Base-by-base conservation (phyloP, 2,329 filamentous ascomycete species). In the Fusarium sp. region DNA sequence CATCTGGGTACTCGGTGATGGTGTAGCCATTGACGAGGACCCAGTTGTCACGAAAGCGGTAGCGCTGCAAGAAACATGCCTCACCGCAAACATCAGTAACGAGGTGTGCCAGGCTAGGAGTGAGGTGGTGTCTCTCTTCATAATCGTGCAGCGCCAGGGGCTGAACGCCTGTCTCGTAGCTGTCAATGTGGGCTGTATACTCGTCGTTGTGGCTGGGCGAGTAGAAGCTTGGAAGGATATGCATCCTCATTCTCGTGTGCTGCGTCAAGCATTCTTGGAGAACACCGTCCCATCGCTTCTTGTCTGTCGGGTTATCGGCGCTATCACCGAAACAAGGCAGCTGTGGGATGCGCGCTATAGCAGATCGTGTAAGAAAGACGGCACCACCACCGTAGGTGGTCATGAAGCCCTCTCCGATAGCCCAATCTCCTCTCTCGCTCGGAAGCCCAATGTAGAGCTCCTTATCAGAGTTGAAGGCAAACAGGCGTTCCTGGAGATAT, bases 21-120 rank as follows among this genome's bases (percentile, higher is more conserved):
- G 85, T 84, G 74, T 85, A 81, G 6, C 86, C 86, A 69, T 87
- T 87, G 50, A 86, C 83, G 6, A 88, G 80, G 5, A 87, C 80
- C 86, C 86, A 88, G 74, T 83, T 81, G 74, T 86, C 85, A 42
- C 77, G 79, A 76, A 87, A 87, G 35, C 80, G 76, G 69, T 85
- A 87, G 8, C 85, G 83, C 74, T 87, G 85, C 71, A 87, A 81
- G 75, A 86, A 87, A 73, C 85, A 87, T 13, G 81, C 79, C 63
- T 86, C 85, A 22, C 86, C 86, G 71, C 85, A 86, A 10, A 82
- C 77, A 29, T 84, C 82, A 0, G 85, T 79, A 20, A 87, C 82
- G 13, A 84, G 77, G 70, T 86, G 85, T 1, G 84, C 85, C 58
- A 81, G 80, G 70, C 81, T 82, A n/a, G 84, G 80, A 20, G 82